phyloP scores from a whole-genome alignment of 2,329 filamentous ascomycete genomes.

The Fusarium metavorans region DNA sequence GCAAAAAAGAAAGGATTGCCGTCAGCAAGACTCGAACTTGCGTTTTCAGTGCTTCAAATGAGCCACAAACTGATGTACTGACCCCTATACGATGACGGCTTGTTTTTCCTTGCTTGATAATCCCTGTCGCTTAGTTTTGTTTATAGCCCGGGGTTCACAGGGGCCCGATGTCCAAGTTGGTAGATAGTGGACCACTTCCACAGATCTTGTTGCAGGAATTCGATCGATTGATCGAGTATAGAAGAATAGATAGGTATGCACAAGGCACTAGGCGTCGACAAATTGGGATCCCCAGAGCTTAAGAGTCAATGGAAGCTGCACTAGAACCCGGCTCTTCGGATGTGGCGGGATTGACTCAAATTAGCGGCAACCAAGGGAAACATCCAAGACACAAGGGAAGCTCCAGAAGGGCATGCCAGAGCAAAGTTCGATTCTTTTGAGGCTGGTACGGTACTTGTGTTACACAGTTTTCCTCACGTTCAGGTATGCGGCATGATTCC shows the following conservation, averaged over 20 bases:
- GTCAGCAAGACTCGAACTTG: constrained; percentile 40
- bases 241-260: not conserved
- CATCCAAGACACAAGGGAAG: constrained; percentile 23
- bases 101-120: not conserved
- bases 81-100: constrained; percentile 43
- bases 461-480: not conserved
- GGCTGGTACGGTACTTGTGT: not conserved
- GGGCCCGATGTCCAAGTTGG: not conserved
- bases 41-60: constrained; percentile 39
- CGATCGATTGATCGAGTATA: not conserved
- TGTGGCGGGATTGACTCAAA: constrained; percentile 35
- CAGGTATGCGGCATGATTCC: constrained; percentile 19
- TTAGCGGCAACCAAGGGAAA: constrained; percentile 17
- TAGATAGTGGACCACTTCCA: not conserved
- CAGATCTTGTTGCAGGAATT: not conserved
- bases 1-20: constrained; percentile 9
- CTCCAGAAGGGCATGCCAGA: constrained; percentile 7
- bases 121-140: constrained; percentile 1
- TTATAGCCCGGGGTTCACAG: not conserved
- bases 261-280: not conserved
- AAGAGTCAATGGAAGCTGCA: constrained; percentile 4
- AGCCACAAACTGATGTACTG: constrained; percentile 44
- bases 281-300: constrained; percentile 2
- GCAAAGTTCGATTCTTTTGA: not conserved
- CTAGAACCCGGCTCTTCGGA: constrained; percentile 28